A percentile compares a stretch with the other conserved stretches of the same genome.
These are phyloP conservation scores for Apiospora aurea DNA, from an alignment of 2,329 filamentous ascomycete genomes.

Conservation along the genomic window DNA sequence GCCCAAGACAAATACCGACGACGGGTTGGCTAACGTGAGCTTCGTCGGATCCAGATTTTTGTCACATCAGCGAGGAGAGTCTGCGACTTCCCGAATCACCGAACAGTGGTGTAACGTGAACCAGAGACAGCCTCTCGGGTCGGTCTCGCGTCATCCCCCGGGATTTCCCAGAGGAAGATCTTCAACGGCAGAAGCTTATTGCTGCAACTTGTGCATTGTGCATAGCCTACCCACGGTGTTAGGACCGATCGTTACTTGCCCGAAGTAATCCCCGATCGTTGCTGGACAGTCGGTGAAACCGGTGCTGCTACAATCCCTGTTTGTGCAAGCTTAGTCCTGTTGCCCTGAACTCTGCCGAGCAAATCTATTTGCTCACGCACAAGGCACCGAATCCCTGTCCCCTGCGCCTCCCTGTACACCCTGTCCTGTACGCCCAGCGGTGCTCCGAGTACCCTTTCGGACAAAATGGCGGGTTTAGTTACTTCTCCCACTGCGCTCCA, in stretches of 20 bases:
- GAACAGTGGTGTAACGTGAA: constrained; percentile 22
- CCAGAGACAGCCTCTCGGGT: constrained; percentile 24
- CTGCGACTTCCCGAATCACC: constrained; percentile 21
- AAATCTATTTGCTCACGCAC: not conserved
- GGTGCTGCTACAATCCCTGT: constrained; percentile 12
- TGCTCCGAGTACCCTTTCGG: constrained; percentile 32
- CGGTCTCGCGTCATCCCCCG: constrained; percentile 7
- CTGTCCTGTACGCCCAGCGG: constrained; percentile 18
- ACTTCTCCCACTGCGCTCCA: constrained; percentile 58
- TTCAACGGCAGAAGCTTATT: constrained; percentile 11
- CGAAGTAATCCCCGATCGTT: constrained; percentile 8
- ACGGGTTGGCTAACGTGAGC: not conserved
- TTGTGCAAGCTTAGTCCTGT: constrained; percentile 8
- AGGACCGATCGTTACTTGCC: not conserved
- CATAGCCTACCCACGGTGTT: not conserved
- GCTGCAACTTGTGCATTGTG: constrained; percentile 16
- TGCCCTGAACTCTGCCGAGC: constrained; percentile 3
- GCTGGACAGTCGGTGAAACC: constrained; percentile 20
- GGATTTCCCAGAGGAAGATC: constrained; percentile 1
- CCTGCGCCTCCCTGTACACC: not conserved
- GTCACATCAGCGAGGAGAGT: constrained; percentile 1
- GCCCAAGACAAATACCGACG: not conserved
- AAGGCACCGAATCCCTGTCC: constrained; percentile 21
- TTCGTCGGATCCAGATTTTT: constrained; percentile 12
- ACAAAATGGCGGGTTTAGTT: constrained; percentile 48